Evolutionary conservation across 129 eudicot species (phyloP).

Genomic region (Lonicera japonica): DNA sequence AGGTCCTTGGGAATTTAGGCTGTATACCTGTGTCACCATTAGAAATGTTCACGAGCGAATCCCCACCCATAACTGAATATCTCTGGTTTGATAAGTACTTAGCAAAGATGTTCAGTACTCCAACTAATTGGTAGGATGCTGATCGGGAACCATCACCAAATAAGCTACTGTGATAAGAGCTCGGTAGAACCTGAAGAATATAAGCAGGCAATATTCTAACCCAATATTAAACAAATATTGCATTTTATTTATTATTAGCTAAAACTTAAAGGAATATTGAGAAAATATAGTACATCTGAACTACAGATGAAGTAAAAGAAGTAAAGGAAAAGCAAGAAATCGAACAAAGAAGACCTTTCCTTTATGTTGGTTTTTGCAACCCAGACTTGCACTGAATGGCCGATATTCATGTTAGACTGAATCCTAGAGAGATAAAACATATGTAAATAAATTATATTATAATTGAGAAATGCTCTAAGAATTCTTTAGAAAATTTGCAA

Average conservation of each 20-base stretch:
- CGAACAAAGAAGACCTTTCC: slow-evolving; percentile 12
- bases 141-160: slow-evolving; percentile 6
- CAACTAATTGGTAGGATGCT: slow-evolving; percentile 7
- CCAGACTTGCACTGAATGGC: slow-evolving; percentile 4
- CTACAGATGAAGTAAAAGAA: not conserved
- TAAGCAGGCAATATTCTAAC: not conserved
- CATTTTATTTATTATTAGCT: not conserved
- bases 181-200: slow-evolving; percentile 17
- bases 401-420: slow-evolving; percentile 7
- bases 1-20: slow-evolving; percentile 32
- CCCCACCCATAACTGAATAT: slow-evolving; percentile 29
- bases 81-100: slow-evolving; percentile 11
- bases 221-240: not conserved
- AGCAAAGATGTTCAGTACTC: slow-evolving; percentile 8
- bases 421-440: slow-evolving; percentile 27
- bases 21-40: slow-evolving; percentile 18
- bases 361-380: slow-evolving; percentile 12
- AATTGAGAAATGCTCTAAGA: not conserved
- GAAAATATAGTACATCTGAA: not conserved
- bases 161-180: slow-evolving; percentile 5
- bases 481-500: not conserved
- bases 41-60: slow-evolving; percentile 8
- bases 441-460: not conserved
- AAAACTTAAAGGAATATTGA: not conserved
- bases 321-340: slow-evolving; percentile 1